Evolutionary conservation across 306 rosid species (phyloP).

Genomic region (Arachis stenosperma): DNA sequence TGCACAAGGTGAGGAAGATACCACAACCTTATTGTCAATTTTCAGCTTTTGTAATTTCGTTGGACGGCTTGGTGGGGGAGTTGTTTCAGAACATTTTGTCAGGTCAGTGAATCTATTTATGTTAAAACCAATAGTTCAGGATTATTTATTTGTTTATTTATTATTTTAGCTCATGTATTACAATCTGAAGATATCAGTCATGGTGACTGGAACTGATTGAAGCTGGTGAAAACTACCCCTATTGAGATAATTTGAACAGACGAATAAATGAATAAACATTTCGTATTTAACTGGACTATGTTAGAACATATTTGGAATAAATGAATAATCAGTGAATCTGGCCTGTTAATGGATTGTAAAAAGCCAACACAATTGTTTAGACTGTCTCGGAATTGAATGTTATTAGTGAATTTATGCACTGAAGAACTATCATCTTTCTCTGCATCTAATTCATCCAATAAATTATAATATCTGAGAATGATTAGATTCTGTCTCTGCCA

Average conservation of each 20-base stretch:
- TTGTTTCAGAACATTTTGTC: slow-evolving; percentile 81
- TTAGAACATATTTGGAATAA: not conserved
- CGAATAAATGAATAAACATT: slow-evolving; percentile 7
- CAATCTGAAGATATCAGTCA: not conserved
- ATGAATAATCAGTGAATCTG: not conserved
- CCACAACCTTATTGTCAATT: slow-evolving; percentile 69
- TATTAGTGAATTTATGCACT: slow-evolving; percentile 1
- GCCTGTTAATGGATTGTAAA: slow-evolving; percentile 5
- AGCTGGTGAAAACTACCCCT: slow-evolving; percentile 16
- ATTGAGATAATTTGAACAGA: too few species aligned
- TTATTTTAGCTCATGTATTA: slow-evolving; percentile 17
- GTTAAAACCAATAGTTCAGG: not conserved
- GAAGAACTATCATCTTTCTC: slow-evolving; percentile 11
- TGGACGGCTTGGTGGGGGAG: slow-evolving; percentile 90
- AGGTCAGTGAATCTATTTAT: slow-evolving; percentile 54
- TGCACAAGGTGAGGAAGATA: slow-evolving; percentile 74
- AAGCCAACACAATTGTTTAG: slow-evolving; percentile 11
- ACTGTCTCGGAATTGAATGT: slow-evolving; percentile 24
- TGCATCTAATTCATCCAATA: slow-evolving; percentile 13
- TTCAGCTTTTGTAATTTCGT: slow-evolving; percentile 80
- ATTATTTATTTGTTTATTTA: too few species aligned
- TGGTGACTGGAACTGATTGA: not conserved
- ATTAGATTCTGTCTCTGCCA: slow-evolving; percentile 20
- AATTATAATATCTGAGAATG: slow-evolving; percentile 1
- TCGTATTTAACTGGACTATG: not conserved